Conservation (phyloP, 1,139 yeast species). For the Taphrina wiesneri region DNA sequence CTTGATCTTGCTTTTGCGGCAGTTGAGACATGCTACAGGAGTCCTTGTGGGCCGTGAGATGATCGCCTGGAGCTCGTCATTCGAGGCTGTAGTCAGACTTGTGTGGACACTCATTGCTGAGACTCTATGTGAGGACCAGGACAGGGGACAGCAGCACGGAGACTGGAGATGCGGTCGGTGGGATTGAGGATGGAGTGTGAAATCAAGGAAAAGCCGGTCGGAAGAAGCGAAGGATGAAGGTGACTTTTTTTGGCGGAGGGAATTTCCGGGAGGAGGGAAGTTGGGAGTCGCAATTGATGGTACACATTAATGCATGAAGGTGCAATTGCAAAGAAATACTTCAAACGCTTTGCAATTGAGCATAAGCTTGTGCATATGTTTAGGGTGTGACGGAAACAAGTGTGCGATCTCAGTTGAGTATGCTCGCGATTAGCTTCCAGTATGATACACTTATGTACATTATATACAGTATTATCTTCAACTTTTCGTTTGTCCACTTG, state of each 20-base stretch:
- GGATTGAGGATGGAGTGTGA: background rate
- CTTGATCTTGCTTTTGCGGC: slow-evolving; percentile 29
- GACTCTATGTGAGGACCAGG: background rate
- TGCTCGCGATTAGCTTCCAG: too few species aligned
- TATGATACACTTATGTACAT: too few species aligned
- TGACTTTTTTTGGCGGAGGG: background rate
- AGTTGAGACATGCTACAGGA: slow-evolving; percentile 29
- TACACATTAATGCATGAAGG: too few species aligned
- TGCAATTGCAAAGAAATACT: too few species aligned
- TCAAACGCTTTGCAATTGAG: too few species aligned
- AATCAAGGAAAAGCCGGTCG: slow-evolving; percentile 16
- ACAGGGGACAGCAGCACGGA: too few species aligned
- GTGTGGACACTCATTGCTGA: slow-evolving; percentile 1
- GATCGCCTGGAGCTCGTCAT: slow-evolving; percentile 9
- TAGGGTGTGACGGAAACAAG: too few species aligned
- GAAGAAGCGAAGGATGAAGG: slow-evolving; percentile 2
- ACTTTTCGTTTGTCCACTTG: background rate
- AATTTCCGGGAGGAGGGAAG: too few species aligned
- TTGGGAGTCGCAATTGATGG: too few species aligned
- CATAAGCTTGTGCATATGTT: too few species aligned
- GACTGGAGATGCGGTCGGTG: background rate
- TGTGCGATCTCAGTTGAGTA: too few species aligned
- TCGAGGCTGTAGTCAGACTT: slow-evolving; percentile 4
- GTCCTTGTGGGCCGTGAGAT: slow-evolving; percentile 14
- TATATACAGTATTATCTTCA: too few species aligned